These are phyloP conservation scores for Trametes sp. DNA, from an alignment of 1,284 basidiomycete genomes.

Conservation along the genomic window DNA sequence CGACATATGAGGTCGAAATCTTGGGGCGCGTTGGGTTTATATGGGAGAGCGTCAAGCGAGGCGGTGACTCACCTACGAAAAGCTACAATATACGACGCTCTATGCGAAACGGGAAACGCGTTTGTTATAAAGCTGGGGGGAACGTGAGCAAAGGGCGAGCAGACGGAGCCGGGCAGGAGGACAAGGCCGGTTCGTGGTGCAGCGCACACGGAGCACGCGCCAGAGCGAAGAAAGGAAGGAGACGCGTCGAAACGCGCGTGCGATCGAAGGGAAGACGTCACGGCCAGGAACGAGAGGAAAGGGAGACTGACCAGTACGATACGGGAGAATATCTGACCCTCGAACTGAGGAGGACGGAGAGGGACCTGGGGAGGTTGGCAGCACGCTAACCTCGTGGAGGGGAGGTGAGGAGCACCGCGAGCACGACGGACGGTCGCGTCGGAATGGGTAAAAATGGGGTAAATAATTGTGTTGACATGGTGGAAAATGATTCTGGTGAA, in stretches of 20 bases:
- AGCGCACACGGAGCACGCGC: conserved; percentile 4
- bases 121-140: conserved; percentile 25
- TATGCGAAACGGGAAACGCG: conserved; percentile 24
- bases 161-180: conserved; percentile 4
- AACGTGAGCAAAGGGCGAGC: conserved; percentile 18
- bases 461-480: conserved; percentile 38
- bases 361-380: conserved; percentile 22
- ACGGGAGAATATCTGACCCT: conserved; percentile 19
- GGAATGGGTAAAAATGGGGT: conserved; percentile 31
- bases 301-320: conserved; percentile 25
- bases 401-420: conserved; percentile 28
- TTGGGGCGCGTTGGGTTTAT: conserved; percentile 30
- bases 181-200: conserved; percentile 7
- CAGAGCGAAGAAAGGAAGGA: conserved; percentile 25
- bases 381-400: conserved; percentile 34
- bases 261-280: conserved; percentile 27
- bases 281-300: conserved; percentile 5
- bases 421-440: conserved; percentile 33
- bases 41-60: conserved; percentile 23
- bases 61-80: conserved; percentile 34
- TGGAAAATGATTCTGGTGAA: conserved; percentile 42
- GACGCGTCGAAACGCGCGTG: conserved; percentile 28
- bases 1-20: conserved; percentile 52
- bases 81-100: conserved; percentile 29
- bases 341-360: conserved; percentile 15